Evolutionary conservation across 257 asterid genomes (phyloP).

Genomic region (Agastache rugosa): DNA sequence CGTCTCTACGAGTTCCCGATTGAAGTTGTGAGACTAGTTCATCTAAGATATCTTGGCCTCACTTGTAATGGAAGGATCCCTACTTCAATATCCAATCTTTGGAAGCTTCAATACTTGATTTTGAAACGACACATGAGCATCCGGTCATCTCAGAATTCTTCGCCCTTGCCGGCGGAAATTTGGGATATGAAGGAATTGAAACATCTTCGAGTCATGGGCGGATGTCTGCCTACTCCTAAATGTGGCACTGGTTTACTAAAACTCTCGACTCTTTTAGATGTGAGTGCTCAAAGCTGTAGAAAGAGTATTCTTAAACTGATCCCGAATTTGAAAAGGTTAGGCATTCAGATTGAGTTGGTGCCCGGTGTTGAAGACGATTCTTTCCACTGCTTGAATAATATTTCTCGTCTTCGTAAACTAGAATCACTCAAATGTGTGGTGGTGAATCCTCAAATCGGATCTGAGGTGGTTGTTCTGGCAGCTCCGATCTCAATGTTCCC

Average conservation of each 20-base stretch:
- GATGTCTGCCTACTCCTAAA: too few relatives aligned
- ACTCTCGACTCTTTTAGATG: too few relatives aligned
- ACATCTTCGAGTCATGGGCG: too few relatives aligned
- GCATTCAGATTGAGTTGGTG: too few relatives aligned
- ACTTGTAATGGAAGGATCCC: background rate
- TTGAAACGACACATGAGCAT: background rate
- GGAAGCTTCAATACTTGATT: background rate
- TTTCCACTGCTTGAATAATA: too few relatives aligned
- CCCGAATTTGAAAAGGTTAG: too few relatives aligned
- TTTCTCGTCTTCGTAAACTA: background rate
- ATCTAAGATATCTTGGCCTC: background rate
- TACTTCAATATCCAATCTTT: background rate
- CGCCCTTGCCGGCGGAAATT: background rate
- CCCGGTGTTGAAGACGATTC: too few relatives aligned
- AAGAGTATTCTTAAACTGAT: too few relatives aligned
- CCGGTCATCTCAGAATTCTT: background rate
- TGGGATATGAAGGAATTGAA: background rate
- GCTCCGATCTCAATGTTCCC: background rate
- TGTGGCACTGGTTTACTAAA: too few relatives aligned
- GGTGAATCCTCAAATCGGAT: background rate
- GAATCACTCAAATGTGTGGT: slow-evolving; percentile 11
- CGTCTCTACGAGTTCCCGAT: background rate
- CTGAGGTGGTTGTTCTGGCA: too few relatives aligned
- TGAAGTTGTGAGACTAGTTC: background rate
- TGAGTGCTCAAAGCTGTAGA: background rate